These are phyloP conservation scores for Colletotrichum sp. DNA, from an alignment of 2,329 filamentous ascomycete genomes.

Conservation along the genomic window DNA sequence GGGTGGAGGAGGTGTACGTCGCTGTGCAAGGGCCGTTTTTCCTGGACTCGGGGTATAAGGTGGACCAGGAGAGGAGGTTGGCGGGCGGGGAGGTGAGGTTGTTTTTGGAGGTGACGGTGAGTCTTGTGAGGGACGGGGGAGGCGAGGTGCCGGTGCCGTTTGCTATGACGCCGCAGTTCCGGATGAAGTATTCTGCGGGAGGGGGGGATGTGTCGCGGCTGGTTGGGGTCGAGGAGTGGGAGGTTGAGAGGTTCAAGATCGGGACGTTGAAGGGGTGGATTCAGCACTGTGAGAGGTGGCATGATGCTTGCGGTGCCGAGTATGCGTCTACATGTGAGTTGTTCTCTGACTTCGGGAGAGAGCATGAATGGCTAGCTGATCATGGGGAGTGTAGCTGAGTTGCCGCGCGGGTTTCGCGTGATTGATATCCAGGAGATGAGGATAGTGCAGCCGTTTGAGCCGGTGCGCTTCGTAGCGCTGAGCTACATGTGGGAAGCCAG, in stretches of 20 bases:
- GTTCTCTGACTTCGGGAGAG: background rate
- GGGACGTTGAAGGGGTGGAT: background rate
- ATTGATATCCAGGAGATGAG: conserved; percentile 42
- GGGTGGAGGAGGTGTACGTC: background rate
- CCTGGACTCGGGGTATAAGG: background rate
- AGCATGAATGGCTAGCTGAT: background rate
- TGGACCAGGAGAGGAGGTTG: background rate
- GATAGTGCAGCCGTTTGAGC: conserved; percentile 38
- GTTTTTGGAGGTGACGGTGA: conserved; percentile 1
- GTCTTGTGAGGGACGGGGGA: background rate
- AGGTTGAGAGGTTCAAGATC: background rate
- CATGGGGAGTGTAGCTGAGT: background rate
- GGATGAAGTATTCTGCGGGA: background rate
- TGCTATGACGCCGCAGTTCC: background rate
- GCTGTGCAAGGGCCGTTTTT: conserved; percentile 2
- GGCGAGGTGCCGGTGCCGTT: background rate
- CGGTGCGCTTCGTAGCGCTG: conserved; percentile 45
- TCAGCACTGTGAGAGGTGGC: background rate
- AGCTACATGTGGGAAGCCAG: conserved; percentile 45
- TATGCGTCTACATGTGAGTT: background rate
- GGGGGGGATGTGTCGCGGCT: background rate
- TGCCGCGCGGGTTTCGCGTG: conserved; percentile 22
- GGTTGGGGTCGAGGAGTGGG: background rate
- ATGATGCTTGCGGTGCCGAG: background rate
- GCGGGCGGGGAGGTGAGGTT: background rate